A percentile compares a stretch with the other conserved stretches of the same genome.
Evolutionary conservation across 106 monocot species (phyloP).

Genomic region (Allium sativum): DNA sequence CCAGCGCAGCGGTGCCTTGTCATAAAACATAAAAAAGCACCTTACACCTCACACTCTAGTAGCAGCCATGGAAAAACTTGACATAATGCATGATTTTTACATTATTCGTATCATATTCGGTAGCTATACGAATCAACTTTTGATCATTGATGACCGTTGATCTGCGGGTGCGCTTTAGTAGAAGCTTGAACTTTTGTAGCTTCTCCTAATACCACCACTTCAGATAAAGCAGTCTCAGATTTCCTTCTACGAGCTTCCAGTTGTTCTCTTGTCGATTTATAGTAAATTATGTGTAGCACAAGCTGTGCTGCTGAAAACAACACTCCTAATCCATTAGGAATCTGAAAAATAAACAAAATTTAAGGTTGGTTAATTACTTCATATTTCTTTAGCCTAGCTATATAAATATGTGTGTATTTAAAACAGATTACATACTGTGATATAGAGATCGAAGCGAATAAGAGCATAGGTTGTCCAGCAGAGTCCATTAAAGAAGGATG

Average conservation of each 20-base stretch:
- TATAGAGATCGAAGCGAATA: conserved; percentile 50
- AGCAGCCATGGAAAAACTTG: too few species aligned
- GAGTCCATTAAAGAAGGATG: conserved; percentile 47
- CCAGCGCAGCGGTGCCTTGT: too few species aligned
- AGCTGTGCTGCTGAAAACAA: conserved; percentile 20
- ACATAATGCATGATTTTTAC: too few species aligned
- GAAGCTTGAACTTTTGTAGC: background rate
- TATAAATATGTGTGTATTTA: background rate
- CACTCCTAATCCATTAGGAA: conserved; percentile 27
- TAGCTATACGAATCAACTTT: too few species aligned
- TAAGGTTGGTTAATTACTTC: background rate
- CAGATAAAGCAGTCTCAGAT: conserved; percentile 10
- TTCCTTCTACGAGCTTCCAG: conserved; percentile 14
- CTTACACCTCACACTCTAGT: too few species aligned
- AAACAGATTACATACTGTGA: conserved; percentile 21
- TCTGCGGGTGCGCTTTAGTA: background rate
- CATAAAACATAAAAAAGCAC: too few species aligned
- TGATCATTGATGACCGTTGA: background rate
- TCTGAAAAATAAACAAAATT: conserved; percentile 12
- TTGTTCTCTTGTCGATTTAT: conserved; percentile 24
- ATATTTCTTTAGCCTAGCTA: background rate
- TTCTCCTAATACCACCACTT: conserved; percentile 13
- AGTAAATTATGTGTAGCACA: conserved; percentile 21
- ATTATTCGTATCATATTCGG: too few species aligned
- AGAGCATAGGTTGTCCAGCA: conserved; percentile 69